Evolutionary conservation across 352 stramenopile genomes (phyloP).

Genomic region (Pseudoperonospora humuli): DNA sequence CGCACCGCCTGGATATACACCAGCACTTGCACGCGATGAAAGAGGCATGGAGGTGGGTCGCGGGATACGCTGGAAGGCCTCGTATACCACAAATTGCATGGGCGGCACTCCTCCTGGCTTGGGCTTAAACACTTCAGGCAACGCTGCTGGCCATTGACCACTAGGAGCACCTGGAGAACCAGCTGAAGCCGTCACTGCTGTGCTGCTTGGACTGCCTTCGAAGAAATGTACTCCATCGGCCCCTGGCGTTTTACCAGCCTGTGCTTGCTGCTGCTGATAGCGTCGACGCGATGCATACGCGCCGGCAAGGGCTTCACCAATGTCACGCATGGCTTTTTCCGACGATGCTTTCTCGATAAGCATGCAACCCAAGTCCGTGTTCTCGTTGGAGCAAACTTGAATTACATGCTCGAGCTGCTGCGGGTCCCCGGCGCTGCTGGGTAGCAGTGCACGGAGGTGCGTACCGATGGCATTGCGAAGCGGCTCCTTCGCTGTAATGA

Average conservation of each 20-base stretch:
- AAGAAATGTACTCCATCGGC: constrained; percentile 66
- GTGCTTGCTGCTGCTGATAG: constrained; percentile 76
- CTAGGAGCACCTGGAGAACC: constrained; percentile 31
- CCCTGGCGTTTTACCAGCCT: constrained; percentile 64
- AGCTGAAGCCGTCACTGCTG: constrained; percentile 20
- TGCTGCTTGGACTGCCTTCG: constrained; percentile 39
- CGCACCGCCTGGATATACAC: constrained; percentile 21
- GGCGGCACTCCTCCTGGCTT: constrained; percentile 88
- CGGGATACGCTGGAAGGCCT: constrained; percentile 95
- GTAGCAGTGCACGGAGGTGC: constrained; percentile 91
- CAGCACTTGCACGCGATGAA: constrained; percentile 36
- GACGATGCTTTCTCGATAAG: constrained; percentile 99
- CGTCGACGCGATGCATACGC: constrained; percentile 80
- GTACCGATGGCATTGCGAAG: constrained; percentile 96
- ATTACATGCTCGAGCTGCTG: constrained; percentile 96
- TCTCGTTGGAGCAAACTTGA: constrained; percentile 95
- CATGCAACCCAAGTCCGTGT: constrained; percentile 98
- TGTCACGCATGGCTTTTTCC: constrained; percentile 97
- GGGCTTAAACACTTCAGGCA: constrained; percentile 93
- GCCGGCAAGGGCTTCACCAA: constrained; percentile 91
- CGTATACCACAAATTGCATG: constrained; percentile 95
- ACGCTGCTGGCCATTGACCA: constrained; percentile 50
- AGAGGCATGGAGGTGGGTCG: constrained; percentile 86
- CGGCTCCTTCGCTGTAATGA: constrained; percentile 97
- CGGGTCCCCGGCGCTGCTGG: constrained; percentile 72